Evolutionary conservation across 192 early-diverging fungal genomes (phyloP).

Genomic region (Coemansia sp.): DNA sequence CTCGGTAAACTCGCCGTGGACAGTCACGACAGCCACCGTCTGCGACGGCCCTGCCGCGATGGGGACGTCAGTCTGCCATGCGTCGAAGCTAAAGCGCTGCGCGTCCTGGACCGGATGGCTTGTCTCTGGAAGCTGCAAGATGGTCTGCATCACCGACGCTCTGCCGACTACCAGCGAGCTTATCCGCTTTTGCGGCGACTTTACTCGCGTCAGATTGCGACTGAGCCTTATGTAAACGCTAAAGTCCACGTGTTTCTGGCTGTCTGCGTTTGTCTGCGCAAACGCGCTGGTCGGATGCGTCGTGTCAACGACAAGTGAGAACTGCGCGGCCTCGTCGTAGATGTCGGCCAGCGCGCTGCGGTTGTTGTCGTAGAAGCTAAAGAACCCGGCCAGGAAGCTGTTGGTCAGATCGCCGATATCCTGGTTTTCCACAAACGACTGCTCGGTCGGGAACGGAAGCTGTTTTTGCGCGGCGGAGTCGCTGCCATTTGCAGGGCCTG

Average conservation of each 20-base stretch:
- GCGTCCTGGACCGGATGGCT: conserved; percentile 48
- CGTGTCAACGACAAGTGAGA: conserved; percentile 51
- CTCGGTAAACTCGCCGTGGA: conserved; percentile 51
- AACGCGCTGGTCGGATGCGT: conserved; percentile 42
- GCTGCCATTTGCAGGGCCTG: background rate
- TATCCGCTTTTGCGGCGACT: conserved; percentile 32
- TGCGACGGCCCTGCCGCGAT: conserved; percentile 9
- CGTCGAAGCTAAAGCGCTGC: conserved; percentile 50
- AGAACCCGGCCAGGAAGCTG: conserved; percentile 40
- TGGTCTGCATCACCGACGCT: conserved; percentile 27
- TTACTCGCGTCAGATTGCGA: conserved; percentile 42
- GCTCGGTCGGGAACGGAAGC: conserved; percentile 38
- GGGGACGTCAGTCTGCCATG: conserved; percentile 36
- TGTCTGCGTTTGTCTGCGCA: conserved; percentile 33
- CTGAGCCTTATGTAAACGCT: conserved; percentile 38
- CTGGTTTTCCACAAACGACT: conserved; percentile 45
- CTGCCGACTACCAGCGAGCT: conserved; percentile 30
- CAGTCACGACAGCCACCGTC: conserved; percentile 25
- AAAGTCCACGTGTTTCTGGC: conserved; percentile 50
- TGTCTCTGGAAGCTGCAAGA: conserved; percentile 38
- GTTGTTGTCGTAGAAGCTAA: conserved; percentile 43
- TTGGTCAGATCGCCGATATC: conserved; percentile 37
- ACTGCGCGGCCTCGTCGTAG: conserved; percentile 32
- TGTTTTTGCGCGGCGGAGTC: conserved; percentile 5
- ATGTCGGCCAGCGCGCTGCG: conserved; percentile 39